Conservation (phyloP, 345 rosid species). For the Eucalyptus marginata region DNA sequence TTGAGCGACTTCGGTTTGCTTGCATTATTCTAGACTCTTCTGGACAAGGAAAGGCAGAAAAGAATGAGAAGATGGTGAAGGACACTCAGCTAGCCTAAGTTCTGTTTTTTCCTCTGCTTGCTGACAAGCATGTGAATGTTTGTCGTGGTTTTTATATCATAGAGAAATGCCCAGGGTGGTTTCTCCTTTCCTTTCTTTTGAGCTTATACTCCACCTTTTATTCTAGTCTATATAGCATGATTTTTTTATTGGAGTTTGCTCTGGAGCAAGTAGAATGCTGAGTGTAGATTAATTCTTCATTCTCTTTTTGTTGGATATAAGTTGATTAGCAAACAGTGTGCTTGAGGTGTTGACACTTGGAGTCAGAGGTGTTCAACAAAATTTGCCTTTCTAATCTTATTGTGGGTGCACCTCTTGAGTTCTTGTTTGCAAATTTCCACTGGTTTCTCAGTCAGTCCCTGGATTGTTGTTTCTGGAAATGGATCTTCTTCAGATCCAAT, state of each 20-base stretch:
- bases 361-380: neutral
- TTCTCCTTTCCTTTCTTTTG: neutral
- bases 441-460: neutral
- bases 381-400: neutral
- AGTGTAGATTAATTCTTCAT: neutral
- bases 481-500: constrained; percentile 18
- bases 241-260: neutral
- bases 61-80: neutral
- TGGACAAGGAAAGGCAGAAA: neutral
- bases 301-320: neutral
- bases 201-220: neutral
- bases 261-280: neutral
- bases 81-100: neutral
- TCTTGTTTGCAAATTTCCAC: neutral
- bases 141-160: neutral
- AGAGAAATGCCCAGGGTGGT: neutral
- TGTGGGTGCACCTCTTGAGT: neutral
- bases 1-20: neutral
- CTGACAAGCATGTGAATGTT: neutral
- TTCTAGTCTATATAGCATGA: neutral
- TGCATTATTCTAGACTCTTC: neutral
- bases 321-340: neutral
- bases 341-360: neutral
- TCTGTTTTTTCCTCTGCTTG: neutral
- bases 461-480: constrained; percentile 47